phyloP scores from a whole-genome alignment of 768 basidiomycete species.

The Rhodotorula graminis region DNA sequence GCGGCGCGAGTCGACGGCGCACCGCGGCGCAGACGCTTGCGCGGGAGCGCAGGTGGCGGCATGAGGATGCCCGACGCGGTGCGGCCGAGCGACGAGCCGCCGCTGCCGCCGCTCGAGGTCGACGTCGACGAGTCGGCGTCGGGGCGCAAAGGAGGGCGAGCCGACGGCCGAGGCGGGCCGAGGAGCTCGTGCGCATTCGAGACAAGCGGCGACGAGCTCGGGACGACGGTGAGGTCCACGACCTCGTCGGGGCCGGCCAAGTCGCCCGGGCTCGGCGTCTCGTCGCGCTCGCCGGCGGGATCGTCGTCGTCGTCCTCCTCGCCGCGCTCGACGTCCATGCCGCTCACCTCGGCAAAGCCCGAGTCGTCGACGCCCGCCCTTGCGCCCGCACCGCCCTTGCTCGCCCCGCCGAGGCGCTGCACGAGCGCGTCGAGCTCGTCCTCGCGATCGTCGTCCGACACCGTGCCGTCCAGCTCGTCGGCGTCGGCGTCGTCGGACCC shows the following conservation, averaged over 20 bases:
- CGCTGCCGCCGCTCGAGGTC: too few species aligned
- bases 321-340: too few species aligned
- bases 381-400: neutral
- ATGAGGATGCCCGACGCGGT: slow-evolving; percentile 15
- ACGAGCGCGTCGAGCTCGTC: slow-evolving; percentile 4
- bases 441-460: neutral
- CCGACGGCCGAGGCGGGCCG: too few species aligned
- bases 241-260: neutral
- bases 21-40: slow-evolving; percentile 1
- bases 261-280: too few species aligned
- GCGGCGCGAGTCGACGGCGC: slow-evolving; percentile 7
- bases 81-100: neutral
- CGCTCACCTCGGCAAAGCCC: slow-evolving; percentile 12
- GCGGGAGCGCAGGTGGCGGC: slow-evolving; percentile 18
- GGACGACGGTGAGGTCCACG: slow-evolving; percentile 9
- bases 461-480: neutral
- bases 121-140: neutral
- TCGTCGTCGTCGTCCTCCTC: neutral
- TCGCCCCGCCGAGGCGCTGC: neutral
- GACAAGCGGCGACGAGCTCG: slow-evolving; percentile 1
- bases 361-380: slow-evolving; percentile 13
- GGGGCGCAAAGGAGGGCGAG: too few species aligned
- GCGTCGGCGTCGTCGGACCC: neutral
- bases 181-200: too few species aligned
- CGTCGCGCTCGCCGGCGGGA: neutral